These are phyloP conservation scores for Pseudogymnoascus sp. DNA, from an alignment of 2,329 filamentous ascomycete species.

Conservation along the genomic window DNA sequence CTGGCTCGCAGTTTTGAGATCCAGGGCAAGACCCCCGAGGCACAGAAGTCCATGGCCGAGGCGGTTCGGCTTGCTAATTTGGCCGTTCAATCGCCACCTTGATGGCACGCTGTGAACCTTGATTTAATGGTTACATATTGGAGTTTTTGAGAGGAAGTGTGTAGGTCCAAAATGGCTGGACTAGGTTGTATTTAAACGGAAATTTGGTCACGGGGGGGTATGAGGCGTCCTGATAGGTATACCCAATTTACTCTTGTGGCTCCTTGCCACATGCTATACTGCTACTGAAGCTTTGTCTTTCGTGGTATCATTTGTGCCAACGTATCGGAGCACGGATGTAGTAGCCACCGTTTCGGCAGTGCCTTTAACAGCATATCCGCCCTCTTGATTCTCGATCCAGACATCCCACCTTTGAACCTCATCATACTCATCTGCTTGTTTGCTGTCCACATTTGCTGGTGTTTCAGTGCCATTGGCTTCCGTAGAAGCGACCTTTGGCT, in stretches of 20 bases:
- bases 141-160: not conserved
- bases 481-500: not conserved
- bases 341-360: conserved; percentile 27
- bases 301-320: no score
- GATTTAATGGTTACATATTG: conserved; percentile 12
- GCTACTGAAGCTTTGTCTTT: not conserved
- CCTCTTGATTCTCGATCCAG: conserved; percentile 56
- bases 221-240: not conserved
- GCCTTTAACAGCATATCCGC: conserved; percentile 57
- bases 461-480: not conserved
- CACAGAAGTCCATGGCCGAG: conserved; percentile 37
- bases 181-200: conserved; percentile 2
- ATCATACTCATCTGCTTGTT: conserved; percentile 21
- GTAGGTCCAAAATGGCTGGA: not conserved
- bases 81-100: conserved; percentile 13
- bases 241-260: not conserved
- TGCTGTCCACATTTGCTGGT: conserved; percentile 33
- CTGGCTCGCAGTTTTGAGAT: conserved; percentile 67
- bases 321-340: no score
- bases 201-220: not conserved
- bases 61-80: conserved; percentile 28
- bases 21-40: conserved; percentile 54
- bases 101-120: conserved; percentile 2
- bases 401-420: conserved; percentile 44
- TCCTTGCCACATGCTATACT: conserved; percentile 4